These are phyloP conservation scores for Cyberlindnera petersonii DNA, from an alignment of 805 yeast genomes.

Conservation along the genomic window DNA sequence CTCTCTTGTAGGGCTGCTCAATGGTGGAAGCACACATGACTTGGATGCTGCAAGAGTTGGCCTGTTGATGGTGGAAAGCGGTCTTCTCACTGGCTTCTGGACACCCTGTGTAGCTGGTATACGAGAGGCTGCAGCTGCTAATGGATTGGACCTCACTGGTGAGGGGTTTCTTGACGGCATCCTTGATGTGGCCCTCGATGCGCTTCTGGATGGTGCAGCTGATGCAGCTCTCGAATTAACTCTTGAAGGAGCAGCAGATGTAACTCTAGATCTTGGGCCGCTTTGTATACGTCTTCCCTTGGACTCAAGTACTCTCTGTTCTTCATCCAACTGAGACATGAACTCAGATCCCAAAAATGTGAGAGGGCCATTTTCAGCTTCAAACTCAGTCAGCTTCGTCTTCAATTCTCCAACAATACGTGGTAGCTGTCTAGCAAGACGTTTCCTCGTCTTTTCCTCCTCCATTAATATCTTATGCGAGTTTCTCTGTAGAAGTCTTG, in stretches of 20 bases:
- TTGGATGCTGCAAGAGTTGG: slow-evolving; percentile 16
- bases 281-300: slow-evolving; percentile 22
- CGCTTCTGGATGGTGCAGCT: slow-evolving; percentile 17
- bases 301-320: slow-evolving; percentile 16
- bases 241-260: slow-evolving; percentile 22
- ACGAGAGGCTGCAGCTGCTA: slow-evolving; percentile 10
- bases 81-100: slow-evolving; percentile 23
- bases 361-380: slow-evolving; percentile 35
- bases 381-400: slow-evolving; percentile 44
- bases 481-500: slow-evolving; percentile 68
- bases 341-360: slow-evolving; percentile 28
- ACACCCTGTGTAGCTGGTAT: slow-evolving; percentile 16
- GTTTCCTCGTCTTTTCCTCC: slow-evolving; percentile 75
- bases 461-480: slow-evolving; percentile 73
- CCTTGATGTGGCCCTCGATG: slow-evolving; percentile 23
- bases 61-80: slow-evolving; percentile 2
- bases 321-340: slow-evolving; percentile 30
- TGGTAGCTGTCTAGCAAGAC: slow-evolving; percentile 67
- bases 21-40: slow-evolving; percentile 15
- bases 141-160: slow-evolving; percentile 14
- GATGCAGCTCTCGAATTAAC: slow-evolving; percentile 21
- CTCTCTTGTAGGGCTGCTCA: slow-evolving; percentile 16
- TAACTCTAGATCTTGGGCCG: slow-evolving; percentile 12
- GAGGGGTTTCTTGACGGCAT: slow-evolving; percentile 17
- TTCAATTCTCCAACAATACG: slow-evolving; percentile 50